Base-by-base conservation (phyloP, 1,284 basidiomycete species). In the Microbotryomycetes sp. region DNA sequence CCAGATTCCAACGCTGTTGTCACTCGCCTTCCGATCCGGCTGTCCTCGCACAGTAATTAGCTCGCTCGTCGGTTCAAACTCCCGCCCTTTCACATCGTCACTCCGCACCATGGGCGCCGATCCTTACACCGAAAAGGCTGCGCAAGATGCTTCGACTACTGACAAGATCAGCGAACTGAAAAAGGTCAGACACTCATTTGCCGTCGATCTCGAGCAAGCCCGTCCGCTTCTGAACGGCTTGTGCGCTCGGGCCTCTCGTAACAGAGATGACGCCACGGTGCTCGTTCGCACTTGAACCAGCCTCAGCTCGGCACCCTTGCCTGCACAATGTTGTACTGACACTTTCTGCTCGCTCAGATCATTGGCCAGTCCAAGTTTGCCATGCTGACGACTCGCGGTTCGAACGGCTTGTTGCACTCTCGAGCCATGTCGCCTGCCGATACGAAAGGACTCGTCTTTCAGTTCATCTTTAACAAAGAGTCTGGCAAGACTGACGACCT, bases 381-480 rank as follows among this genome's bases (percentile, higher is more conserved):
- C 53, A 89, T 93, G 86, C 78, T 94, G 55, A 87, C 87, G 18
- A 88, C 89, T 18, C 85, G 86, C 51, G 80, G 82, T n/a, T 72
- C 81, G n/a, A 79, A 84, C 65, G 89, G 90, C 2, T 77, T 81
- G 54, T 76, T 96, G 35, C 90, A 93, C 74, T 84, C 88, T 7
- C 41, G 94, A 91, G 90, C 80, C 81, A n/a, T 66, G 56, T 41
- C 30, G 15, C 51, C 59, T 47, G 60, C 54, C 49, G 46, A 49
- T 62, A 67, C 62, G 35, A 62, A 70, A 31, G 68, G 69, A 15
- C 69, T 76, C 57, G 71, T 71, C 46, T 81, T 88, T 59, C 73
- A 82, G 30, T 92, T 91, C 77, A 77, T 91, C 65, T 87, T 85
- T 41, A 91, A 92, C 75, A 84, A 84, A 52, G 82, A 79, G 4